Evolutionary conservation across 164 flowering plant genomes (phyloP), one percentile per base, ranked within the genome.

Genomic region (Stephania yunnanensis): DNA sequence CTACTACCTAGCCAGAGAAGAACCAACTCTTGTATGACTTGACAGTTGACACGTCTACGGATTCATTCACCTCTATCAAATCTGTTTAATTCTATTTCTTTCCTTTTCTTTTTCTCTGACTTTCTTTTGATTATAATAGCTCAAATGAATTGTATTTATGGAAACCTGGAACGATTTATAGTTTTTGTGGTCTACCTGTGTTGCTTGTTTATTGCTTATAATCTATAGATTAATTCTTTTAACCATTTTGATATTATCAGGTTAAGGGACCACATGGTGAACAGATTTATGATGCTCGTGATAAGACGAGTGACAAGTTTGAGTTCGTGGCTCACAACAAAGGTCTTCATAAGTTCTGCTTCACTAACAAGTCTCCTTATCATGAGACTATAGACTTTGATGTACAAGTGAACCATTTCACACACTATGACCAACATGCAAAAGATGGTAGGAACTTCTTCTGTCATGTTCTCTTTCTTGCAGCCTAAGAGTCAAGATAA

Each of bases 241-340:
- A 44, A 55, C 15, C 46, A 13, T 71, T 22, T 79, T 78, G 76
- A 73, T 10, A 78, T 82, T 78, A 10, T 75, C 87, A 95, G 99
- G 90, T 96, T 44, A 90, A 89, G 77, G 99, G 99, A 76, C 98
- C 99, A 50, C 48, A 82, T 74, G 94, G 91, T 5, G 95, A 96
- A 7, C 99, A 94, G 73, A 71, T 96, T 76, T 92, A 90, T 12
- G 97, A 96, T 78, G 80, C 84, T 64, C 95, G 92, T 77, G 97
- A 90, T 85, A 79, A 84, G 78, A 83, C 83, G 22, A 96, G 92
- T 81, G 95, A 90, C 75, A 92, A 89, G 81, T 85, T 85, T 71
- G 98, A 93, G 74, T 96, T 96, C 78, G 82, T 87, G 71, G 94
- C 87, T 80, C 86, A 82, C 72, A 80, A 81, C 45, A 90, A 87